Evolutionary conservation across 1,139 yeast species (phyloP).

Genomic region (Candida labiduridarum): DNA sequence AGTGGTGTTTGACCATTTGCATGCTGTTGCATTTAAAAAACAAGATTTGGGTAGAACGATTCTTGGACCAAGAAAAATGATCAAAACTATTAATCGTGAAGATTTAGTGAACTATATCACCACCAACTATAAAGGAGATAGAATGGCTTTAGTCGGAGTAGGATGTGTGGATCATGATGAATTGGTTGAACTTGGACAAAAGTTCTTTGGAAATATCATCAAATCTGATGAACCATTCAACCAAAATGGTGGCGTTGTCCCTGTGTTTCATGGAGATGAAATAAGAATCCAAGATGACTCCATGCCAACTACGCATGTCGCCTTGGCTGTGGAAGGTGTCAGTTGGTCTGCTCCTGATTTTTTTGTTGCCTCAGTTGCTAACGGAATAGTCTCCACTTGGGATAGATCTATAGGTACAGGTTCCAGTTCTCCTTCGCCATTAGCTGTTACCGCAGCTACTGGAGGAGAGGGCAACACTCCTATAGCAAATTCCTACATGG

Average conservation of each 20-base stretch:
- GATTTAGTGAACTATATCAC: constrained; percentile 81
- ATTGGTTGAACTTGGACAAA: constrained; percentile 73
- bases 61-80: constrained; percentile 90
- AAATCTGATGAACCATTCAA: constrained; percentile 65
- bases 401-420: constrained; percentile 87
- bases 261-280: constrained; percentile 85
- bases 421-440: constrained; percentile 71
- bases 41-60: constrained; percentile 98
- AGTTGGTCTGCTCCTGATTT: constrained; percentile 97
- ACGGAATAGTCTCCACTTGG: constrained; percentile 97
- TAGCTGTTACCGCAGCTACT: constrained; percentile 75
- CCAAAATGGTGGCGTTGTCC: constrained; percentile 79
- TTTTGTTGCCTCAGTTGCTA: constrained; percentile 93
- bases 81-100: constrained; percentile 71
- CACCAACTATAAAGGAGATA: constrained; percentile 89
- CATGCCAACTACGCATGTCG: constrained; percentile 88
- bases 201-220: constrained; percentile 76
- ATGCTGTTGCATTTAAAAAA: constrained; percentile 84
- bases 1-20: constrained; percentile 95
- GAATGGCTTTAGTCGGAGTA: constrained; percentile 96
- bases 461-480: constrained; percentile 54
- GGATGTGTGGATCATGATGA: constrained; percentile 91
- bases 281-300: constrained; percentile 80
- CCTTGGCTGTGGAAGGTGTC: constrained; percentile 96
- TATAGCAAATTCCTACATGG: constrained; percentile 91